Evolutionary conservation across 495 filamentous ascomycete species (phyloP).

Genomic region (Aspergillus funiculosus): DNA sequence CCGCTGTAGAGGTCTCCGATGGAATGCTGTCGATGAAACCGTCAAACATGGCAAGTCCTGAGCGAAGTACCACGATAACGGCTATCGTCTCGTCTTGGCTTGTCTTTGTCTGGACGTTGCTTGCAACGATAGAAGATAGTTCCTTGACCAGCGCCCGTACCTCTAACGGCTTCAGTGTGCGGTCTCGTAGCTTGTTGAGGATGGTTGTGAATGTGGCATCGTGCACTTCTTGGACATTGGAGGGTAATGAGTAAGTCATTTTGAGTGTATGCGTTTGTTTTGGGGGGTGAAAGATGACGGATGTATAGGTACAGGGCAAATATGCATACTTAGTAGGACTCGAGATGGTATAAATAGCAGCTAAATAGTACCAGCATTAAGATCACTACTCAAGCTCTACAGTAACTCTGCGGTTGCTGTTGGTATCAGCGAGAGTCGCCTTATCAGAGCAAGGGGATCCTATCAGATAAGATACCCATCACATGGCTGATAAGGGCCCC

Average conservation of each 20-base stretch:
- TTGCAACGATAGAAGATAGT: slow-evolving; percentile 18
- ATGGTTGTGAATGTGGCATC: slow-evolving; percentile 10
- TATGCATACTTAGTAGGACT: neutral
- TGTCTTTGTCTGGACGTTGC: slow-evolving; percentile 4
- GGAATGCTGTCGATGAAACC: slow-evolving; percentile 20
- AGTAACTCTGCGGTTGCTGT: neutral
- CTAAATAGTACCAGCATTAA: neutral
- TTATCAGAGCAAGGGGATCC: neutral
- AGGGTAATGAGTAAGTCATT: slow-evolving; percentile 14
- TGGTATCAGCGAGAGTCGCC: neutral
- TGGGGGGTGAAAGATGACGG: neutral
- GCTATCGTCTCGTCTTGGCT: slow-evolving; percentile 20
- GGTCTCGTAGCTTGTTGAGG: slow-evolving; percentile 24
- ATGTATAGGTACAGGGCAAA: neutral
- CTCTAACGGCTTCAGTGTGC: slow-evolving; percentile 16
- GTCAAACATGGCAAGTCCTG: slow-evolving; percentile 29
- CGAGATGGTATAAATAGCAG: neutral
- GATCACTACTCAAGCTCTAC: neutral
- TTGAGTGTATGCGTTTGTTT: neutral
- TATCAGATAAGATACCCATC: slow-evolving; percentile 18
- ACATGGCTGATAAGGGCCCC: neutral
- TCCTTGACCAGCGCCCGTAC: slow-evolving; percentile 21
- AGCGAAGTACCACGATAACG: slow-evolving; percentile 29
- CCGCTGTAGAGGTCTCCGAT: slow-evolving; percentile 14
- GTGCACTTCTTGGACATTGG: slow-evolving; percentile 18